Base-by-base conservation (phyloP, 2,329 filamentous ascomycete genomes). In the Colletotrichum musae region DNA sequence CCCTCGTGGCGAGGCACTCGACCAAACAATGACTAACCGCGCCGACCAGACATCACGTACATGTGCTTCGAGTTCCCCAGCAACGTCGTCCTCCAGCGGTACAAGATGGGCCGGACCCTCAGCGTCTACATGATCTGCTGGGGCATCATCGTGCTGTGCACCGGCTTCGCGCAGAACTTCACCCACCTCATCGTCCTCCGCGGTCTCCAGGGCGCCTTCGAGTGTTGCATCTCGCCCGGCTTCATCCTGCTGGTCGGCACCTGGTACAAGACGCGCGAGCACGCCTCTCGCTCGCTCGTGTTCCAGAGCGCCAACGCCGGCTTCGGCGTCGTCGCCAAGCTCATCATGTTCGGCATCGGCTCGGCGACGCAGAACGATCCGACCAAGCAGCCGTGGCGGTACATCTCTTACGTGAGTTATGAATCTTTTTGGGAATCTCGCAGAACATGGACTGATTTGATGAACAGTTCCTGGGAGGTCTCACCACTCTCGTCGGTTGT, bases 231-330 rank as follows among this genome's bases (percentile, higher is more conserved):
- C 26, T 80, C 77, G 1, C 80, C 79, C 2, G 80, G 80, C 0
- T 82, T 81, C 64, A 78, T 81, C 53, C 75, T 81, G 26, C 75
- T 82, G 21, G 75, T 81, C 9, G 80, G 79, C 24, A 74, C 71
- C 28, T 80, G 78, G 79, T 81, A 81, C 68, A 80, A 77, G 16
- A 81, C 79, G 4, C 75, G 78, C 21, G 80, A 81, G 73, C 79
- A 70, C 16, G 68, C 68, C 2, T 70, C 68, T 2, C 26, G 68
- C 3, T 63, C 68, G 0, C 64, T 70, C 0, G 68, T 70, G 1
- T 70, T 70, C 5, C 68, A 70, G 39, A 70, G 68, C 28, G 68
- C 68, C 26, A 70, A 70, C 18, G 80, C 79, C 5, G 79, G 79
- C 3, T 81, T 81, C 58, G 77, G 78, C 4, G 73, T 80, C 47